phyloP scores from a whole-genome alignment of 2,329 filamentous ascomycete species.

The Penicillium griseofulvum region DNA sequence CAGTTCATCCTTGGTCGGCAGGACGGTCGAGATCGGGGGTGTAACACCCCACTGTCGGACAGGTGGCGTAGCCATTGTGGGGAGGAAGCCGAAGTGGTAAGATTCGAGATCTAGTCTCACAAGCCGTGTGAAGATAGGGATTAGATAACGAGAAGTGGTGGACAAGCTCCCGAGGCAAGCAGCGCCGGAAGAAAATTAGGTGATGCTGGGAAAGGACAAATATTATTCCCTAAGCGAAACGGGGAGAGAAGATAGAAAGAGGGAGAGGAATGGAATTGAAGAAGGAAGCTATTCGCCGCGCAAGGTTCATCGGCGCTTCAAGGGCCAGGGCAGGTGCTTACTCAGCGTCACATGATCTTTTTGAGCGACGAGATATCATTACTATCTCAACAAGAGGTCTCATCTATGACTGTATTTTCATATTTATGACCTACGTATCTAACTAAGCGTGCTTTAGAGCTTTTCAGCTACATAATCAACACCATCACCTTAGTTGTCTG shows the following conservation, averaged over 20 bases:
- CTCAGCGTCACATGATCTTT: conserved; percentile 20
- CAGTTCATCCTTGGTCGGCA: conserved; percentile 75
- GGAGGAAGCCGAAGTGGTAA: neutral
- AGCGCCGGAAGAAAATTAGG: neutral
- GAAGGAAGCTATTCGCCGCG: conserved; percentile 2
- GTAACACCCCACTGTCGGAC: conserved; percentile 69
- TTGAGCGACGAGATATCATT: neutral
- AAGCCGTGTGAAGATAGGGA: conserved; percentile 14
- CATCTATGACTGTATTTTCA: neutral
- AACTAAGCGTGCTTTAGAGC: neutral
- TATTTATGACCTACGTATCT: neutral
- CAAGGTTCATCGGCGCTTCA: conserved; percentile 15
- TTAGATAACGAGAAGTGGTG: conserved; percentile 11
- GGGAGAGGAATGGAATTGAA: conserved; percentile 7
- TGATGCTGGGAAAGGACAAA: neutral
- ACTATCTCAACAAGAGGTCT: neutral
- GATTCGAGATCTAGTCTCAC: neutral
- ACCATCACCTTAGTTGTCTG: conserved; percentile 9
- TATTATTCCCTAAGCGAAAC: neutral
- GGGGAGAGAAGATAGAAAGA: neutral
- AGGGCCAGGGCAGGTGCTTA: conserved; percentile 16
- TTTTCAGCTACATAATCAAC: conserved; percentile 4
- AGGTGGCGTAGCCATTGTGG: conserved; percentile 37
- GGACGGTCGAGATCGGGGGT: conserved; percentile 71
- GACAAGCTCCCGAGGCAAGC: neutral